These are phyloP conservation scores for Nakaseomyces delphensis DNA, from an alignment of 1,139 yeast genomes.

Conservation along the genomic window DNA sequence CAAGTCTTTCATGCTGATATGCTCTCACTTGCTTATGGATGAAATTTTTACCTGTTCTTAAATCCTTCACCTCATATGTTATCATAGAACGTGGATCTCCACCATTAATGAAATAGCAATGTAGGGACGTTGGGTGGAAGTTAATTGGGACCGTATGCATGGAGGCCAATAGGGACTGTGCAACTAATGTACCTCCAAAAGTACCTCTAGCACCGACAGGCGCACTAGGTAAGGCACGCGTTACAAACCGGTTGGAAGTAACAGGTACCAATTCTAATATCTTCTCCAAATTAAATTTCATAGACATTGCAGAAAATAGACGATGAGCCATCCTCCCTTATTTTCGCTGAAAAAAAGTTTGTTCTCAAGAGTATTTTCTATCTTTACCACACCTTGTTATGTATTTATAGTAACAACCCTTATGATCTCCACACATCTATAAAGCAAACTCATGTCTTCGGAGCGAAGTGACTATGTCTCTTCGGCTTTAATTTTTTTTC, in stretches of 20 bases:
- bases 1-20: constrained; percentile 42
- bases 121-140: constrained; percentile 44
- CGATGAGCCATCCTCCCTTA: constrained; percentile 1
- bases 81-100: constrained; percentile 46
- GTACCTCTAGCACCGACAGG: constrained; percentile 60
- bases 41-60: constrained; percentile 56
- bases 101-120: constrained; percentile 42
- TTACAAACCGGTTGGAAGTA: constrained; percentile 17
- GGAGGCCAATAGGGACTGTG: constrained; percentile 64
- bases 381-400: not conserved
- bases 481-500: constrained; percentile 2
- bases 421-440: not conserved
- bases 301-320: not conserved
- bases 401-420: not conserved
- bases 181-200: constrained; percentile 72
- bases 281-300: constrained; percentile 12
- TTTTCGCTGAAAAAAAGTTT: too few species aligned
- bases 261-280: constrained; percentile 17
- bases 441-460: too few species aligned
- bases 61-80: constrained; percentile 48
- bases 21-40: constrained; percentile 52
- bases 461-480: not conserved
- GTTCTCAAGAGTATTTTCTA: too few species aligned
- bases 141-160: constrained; percentile 38
- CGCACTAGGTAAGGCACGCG: constrained; percentile 25